Conservation (phyloP, 1,139 yeast species). For the Scheffersomyces cryptocercus region DNA sequence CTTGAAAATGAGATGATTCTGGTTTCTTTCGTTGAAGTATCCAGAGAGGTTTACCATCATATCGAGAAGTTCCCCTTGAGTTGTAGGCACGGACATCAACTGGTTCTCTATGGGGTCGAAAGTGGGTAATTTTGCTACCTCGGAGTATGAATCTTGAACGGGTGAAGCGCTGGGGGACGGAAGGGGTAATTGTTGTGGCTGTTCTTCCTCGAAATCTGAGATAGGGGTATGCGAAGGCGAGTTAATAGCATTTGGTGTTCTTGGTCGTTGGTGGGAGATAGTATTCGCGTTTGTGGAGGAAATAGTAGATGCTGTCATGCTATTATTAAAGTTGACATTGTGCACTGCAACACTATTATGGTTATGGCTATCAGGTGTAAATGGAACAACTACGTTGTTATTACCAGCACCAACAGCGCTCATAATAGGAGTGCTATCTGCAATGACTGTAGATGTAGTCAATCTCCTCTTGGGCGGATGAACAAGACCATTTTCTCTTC, state of each 20-base stretch:
- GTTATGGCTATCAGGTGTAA: background rate
- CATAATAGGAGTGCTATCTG: no score
- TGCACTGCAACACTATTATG: background rate
- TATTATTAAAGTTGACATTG: background rate
- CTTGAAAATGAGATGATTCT: constrained; percentile 55
- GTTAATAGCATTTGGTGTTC: constrained; percentile 33
- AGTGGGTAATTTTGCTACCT: constrained; percentile 10
- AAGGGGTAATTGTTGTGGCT: constrained; percentile 50
- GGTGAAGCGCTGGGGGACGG: constrained; percentile 77
- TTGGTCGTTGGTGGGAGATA: constrained; percentile 17
- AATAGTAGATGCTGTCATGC: constrained; percentile 3
- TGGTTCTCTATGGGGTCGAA: constrained; percentile 24
- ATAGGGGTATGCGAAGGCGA: constrained; percentile 41
- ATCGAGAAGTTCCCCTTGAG: constrained; percentile 42
- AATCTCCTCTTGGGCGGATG: constrained; percentile 47
- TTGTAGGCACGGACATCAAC: constrained; percentile 32
- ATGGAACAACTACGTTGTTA: background rate
- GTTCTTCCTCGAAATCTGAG: constrained; percentile 34
- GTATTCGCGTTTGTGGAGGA: constrained; percentile 5
- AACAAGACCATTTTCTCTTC: constrained; percentile 20
- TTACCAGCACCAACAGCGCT: no score
- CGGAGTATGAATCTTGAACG: constrained; percentile 36
- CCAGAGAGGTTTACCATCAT: constrained; percentile 35
- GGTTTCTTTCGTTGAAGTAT: constrained; percentile 39
- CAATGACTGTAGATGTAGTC: constrained; percentile 11